Evolutionary conservation across 1,284 basidiomycete genomes (phyloP), one percentile per base, ranked within the genome.

Genomic region (Apiotrichum sp.): DNA sequence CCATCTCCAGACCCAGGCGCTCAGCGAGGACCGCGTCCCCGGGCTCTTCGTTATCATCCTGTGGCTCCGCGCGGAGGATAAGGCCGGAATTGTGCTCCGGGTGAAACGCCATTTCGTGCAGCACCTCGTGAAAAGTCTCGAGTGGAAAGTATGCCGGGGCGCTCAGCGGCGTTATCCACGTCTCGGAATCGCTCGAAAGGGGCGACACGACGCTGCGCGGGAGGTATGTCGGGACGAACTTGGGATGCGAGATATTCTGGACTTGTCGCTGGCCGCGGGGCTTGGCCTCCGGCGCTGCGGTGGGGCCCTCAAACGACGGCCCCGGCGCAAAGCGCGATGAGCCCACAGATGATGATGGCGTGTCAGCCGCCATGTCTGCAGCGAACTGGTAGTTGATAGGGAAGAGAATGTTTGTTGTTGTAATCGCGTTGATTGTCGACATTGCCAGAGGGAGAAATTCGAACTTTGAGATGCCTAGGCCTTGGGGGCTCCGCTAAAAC

Each of bases 1-100:
- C 46, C n/a, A 65, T 33, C 4, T 65, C 64, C n/a, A 73, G 40
- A 3, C 61, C 61, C 4, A 60, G 31, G 4, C 52, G 40, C 14
- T 38, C 47, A 1, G 51, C 59, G 1, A 58, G 8, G 4, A 22
- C 59, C 10, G 50, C 53, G 40, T 57, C 57, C 6, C 29, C 56
- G 6, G 42, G 34, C 6, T 55, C 54, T 34, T 56, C 48, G 3
- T 42, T 36, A 29, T 16, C 47, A 0, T 63, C 54, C 32, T 68
- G 48, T 38, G 61, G 52, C 59, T 75, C 73, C 0, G 73, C 71
- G 6, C 74, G 63, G 2, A 76, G 62, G 49, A 76, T 75, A 32
- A 72, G 58, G 31, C 62, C 59, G 11, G 72, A 72, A 57, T 76
- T 73, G 8, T 71, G 67, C 56, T 77, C 76, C 1, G 76, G 74